Evolutionary conservation across 495 filamentous ascomycete genomes (phyloP).

Genomic region (Astrothelium subdiscretum): DNA sequence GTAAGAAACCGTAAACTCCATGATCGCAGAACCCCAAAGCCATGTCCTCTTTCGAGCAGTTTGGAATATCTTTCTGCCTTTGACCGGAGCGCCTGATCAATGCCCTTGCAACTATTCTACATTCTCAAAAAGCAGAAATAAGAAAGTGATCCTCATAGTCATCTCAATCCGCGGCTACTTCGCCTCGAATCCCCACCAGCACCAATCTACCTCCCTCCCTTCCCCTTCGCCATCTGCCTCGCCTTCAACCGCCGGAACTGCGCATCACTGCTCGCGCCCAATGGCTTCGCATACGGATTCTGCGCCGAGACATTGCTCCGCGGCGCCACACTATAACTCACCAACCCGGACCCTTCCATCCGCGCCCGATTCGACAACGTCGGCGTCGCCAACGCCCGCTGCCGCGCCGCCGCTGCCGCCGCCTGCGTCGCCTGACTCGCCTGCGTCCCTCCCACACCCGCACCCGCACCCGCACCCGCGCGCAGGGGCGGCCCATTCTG

Average conservation of each 20-base stretch:
- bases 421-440: constrained; percentile 12
- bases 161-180: background rate
- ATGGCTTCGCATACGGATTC: constrained; percentile 45
- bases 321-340: constrained; percentile 75
- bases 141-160: background rate
- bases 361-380: constrained; percentile 57
- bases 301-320: constrained; percentile 42
- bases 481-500: constrained; percentile 24
- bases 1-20: too few relatives aligned
- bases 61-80: background rate
- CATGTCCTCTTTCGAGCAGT: background rate
- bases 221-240: constrained; percentile 39
- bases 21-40: background rate
- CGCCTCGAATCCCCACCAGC: background rate
- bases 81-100: background rate
- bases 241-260: constrained; percentile 73
- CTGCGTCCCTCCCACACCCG: constrained; percentile 4
- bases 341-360: constrained; percentile 48
- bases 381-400: constrained; percentile 58
- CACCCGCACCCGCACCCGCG: background rate
- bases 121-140: background rate
- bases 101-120: background rate
- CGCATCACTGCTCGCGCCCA: constrained; percentile 64
- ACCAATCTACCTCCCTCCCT: background rate
- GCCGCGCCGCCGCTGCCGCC: constrained; percentile 46